A percentile compares a stretch with the other conserved stretches of the same genome.
Evolutionary conservation across 2,329 filamentous ascomycete species (phyloP).

Genomic region (Epichloe baconii): DNA sequence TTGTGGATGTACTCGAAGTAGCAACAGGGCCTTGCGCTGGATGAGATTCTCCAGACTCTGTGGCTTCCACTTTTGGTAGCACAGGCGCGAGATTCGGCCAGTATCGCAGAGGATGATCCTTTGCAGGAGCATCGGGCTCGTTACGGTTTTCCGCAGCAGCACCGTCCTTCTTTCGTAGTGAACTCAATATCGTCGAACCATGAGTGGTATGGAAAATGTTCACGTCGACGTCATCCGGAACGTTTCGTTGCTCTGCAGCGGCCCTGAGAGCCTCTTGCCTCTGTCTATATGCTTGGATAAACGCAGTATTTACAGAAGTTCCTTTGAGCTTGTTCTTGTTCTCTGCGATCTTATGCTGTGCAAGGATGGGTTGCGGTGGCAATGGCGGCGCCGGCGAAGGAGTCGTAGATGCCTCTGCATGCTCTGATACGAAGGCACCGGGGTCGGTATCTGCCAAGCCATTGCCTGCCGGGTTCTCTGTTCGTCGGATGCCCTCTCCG

Average conservation of each 20-base stretch:
- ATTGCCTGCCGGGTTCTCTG: not conserved
- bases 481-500: not conserved
- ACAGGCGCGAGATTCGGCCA: constrained; percentile 18
- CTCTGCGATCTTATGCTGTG: not conserved
- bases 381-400: not conserved
- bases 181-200: constrained; percentile 31
- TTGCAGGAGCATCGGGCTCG: constrained; percentile 12
- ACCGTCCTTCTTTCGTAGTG: constrained; percentile 16
- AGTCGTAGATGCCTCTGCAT: not conserved
- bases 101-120: constrained; percentile 25
- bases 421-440: too few species aligned
- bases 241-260: constrained; percentile 17
- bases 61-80: not conserved
- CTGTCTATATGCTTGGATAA: constrained; percentile 5
- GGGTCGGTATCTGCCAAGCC: not conserved
- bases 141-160: constrained; percentile 3
- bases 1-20: not conserved
- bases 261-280: constrained; percentile 3
- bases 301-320: not conserved
- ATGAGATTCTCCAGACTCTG: not conserved
- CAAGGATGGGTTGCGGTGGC: not conserved
- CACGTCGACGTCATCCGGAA: constrained; percentile 29
- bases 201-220: constrained; percentile 35
- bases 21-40: not conserved
- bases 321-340: not conserved